phyloP scores from a whole-genome alignment of 2,329 filamentous ascomycete genomes.

The Talaromyces rugulosus region DNA sequence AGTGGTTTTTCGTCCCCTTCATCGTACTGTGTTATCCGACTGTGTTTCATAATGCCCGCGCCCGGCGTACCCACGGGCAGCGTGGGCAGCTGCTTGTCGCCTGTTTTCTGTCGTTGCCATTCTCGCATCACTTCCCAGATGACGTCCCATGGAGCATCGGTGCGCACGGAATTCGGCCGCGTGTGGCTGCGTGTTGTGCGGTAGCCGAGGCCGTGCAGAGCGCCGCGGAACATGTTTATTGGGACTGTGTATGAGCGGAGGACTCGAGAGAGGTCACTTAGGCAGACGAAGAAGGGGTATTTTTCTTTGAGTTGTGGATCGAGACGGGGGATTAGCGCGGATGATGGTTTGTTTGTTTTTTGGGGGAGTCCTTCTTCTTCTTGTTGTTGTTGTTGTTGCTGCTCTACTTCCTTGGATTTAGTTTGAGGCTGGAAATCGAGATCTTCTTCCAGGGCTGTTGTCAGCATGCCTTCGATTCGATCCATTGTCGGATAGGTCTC shows the following conservation, averaged over 20 bases:
- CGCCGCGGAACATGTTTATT: slow-evolving; percentile 75
- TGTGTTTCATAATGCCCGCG: slow-evolving; percentile 60
- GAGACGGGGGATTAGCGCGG: slow-evolving; percentile 44
- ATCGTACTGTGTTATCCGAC: slow-evolving; percentile 18
- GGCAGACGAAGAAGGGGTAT: slow-evolving; percentile 80
- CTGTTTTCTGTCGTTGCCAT: slow-evolving; percentile 77
- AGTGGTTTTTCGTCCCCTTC: slow-evolving; percentile 27
- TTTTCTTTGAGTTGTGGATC: slow-evolving; percentile 50
- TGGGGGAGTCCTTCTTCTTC: slow-evolving; percentile 12
- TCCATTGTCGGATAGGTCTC: slow-evolving; percentile 73
- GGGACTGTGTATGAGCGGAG: slow-evolving; percentile 76
- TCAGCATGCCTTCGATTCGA: slow-evolving; percentile 87
- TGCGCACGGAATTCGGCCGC: slow-evolving; percentile 85
- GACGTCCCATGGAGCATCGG: slow-evolving; percentile 82
- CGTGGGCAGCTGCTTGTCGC: slow-evolving; percentile 64
- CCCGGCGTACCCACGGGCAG: slow-evolving; percentile 65
- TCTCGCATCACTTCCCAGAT: slow-evolving; percentile 93
- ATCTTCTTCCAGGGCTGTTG: slow-evolving; percentile 77
- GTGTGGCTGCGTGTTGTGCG: slow-evolving; percentile 81
- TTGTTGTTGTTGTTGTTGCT: neutral
- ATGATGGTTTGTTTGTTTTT: slow-evolving; percentile 4
- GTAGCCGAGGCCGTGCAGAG: slow-evolving; percentile 76
- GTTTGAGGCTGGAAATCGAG: slow-evolving; percentile 20
- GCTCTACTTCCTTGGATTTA: neutral
- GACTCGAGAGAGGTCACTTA: slow-evolving; percentile 68